Evolutionary conservation across 768 basidiomycete species (phyloP).

Genomic region (Inosperma sp.): DNA sequence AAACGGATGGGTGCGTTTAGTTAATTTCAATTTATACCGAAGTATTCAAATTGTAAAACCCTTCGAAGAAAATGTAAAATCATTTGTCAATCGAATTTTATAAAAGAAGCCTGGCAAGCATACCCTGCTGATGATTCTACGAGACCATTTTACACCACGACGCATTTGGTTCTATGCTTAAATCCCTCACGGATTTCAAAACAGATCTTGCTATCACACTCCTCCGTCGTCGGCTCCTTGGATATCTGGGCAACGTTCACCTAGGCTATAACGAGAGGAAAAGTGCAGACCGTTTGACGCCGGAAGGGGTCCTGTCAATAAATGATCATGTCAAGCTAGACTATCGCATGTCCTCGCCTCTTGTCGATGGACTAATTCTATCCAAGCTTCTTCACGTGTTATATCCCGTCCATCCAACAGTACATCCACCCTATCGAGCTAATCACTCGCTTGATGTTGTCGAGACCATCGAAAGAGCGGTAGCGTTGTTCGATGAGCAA

Average conservation of each 20-base stretch:
- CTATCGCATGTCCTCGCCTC: neutral
- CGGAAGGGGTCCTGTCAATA: neutral
- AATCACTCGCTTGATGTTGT: neutral
- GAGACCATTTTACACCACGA: neutral
- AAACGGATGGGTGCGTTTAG: neutral
- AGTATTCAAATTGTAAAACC: neutral
- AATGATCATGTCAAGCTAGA: neutral
- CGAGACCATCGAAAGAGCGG: neutral
- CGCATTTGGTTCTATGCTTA: constrained; percentile 1
- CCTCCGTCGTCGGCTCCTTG: neutral
- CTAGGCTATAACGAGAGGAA: neutral
- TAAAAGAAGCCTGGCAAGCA: neutral
- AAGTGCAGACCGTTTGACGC: neutral
- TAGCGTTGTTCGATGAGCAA: neutral
- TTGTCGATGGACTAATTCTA: neutral
- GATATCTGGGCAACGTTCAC: neutral
- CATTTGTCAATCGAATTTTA: neutral
- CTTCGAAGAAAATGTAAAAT: neutral
- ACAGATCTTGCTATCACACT: neutral
- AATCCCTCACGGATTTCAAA: neutral
- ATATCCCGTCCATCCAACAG: neutral
- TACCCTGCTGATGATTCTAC: too few species aligned
- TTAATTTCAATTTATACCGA: neutral
- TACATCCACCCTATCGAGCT: neutral
- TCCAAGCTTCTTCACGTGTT: neutral